Conservation (phyloP, 768 basidiomycete species). For the Clitopilus hobsonii region DNA sequence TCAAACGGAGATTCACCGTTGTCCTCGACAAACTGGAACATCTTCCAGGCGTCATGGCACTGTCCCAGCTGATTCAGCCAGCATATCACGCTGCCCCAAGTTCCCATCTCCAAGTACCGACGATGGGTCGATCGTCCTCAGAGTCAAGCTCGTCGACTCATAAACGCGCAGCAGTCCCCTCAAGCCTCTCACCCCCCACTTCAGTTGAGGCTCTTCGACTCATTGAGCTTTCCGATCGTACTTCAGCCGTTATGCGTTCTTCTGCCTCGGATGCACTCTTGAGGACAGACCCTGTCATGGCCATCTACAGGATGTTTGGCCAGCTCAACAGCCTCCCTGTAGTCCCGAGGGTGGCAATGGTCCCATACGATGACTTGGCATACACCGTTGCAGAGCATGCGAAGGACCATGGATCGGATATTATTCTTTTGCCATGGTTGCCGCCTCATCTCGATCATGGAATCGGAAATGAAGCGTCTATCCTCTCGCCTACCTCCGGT, state of each 20-base stretch:
- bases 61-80: conserved; percentile 76
- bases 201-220: conserved; percentile 76
- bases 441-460: conserved; percentile 27
- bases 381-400: conserved; percentile 69
- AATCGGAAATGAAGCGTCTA: neutral
- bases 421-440: conserved; percentile 84
- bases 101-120: conserved; percentile 10
- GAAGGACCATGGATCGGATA: conserved; percentile 49
- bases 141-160: neutral
- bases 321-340: conserved; percentile 66
- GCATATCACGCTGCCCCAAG: conserved; percentile 9
- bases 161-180: neutral
- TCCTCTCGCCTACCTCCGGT: conserved; percentile 9
- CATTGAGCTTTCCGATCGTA: conserved; percentile 83
- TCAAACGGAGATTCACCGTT: conserved; percentile 58
- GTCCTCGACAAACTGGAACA: conserved; percentile 90
- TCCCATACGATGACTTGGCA: conserved; percentile 72
- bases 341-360: conserved; percentile 63
- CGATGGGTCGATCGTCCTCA: conserved; percentile 5
- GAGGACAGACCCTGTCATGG: conserved; percentile 66
- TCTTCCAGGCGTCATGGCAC: conserved; percentile 83
- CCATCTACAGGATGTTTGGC: conserved; percentile 74
- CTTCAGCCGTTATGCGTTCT: conserved; percentile 85
- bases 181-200: conserved; percentile 23
- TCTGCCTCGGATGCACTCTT: conserved; percentile 64